Evolutionary conservation across 169 alveolate species (phyloP).

Genomic region (Hepatocystis sp.): DNA sequence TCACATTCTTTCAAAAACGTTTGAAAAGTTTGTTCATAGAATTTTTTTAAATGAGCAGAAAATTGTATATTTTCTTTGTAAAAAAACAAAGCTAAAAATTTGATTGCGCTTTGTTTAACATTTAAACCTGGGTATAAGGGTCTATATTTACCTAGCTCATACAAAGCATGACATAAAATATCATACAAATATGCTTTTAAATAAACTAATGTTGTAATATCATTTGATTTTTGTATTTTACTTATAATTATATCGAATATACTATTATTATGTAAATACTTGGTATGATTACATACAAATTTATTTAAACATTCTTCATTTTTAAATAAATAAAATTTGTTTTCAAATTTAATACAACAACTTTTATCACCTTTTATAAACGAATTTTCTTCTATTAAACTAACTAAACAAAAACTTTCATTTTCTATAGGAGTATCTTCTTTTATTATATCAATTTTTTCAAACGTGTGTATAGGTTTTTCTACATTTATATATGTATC

Average conservation of each 20-base stretch:
- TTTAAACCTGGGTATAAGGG: constrained; percentile 63
- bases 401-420: constrained; percentile 68
- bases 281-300: constrained; percentile 25
- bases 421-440: constrained; percentile 28
- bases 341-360: constrained; percentile 45
- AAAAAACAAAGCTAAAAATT: constrained; percentile 63
- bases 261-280: constrained; percentile 42
- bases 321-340: constrained; percentile 45
- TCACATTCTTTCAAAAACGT: constrained; percentile 46
- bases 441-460: constrained; percentile 18
- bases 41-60: constrained; percentile 38
- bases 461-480: constrained; percentile 23
- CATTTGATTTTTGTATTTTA: constrained; percentile 58
- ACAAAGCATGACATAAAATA: constrained; percentile 36
- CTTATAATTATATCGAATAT: constrained; percentile 53
- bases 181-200: constrained; percentile 64
- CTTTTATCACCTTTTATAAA: constrained; percentile 55
- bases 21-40: constrained; percentile 30
- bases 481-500: constrained; percentile 22
- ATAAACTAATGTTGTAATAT: constrained; percentile 55
- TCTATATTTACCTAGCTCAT: constrained; percentile 50
- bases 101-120: constrained; percentile 52
- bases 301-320: constrained; percentile 44
- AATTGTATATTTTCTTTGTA: constrained; percentile 59
- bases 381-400: constrained; percentile 31